Evolutionary conservation across 176 grass and related monocot genomes (phyloP).

Genomic region (Leersia perrieri): DNA sequence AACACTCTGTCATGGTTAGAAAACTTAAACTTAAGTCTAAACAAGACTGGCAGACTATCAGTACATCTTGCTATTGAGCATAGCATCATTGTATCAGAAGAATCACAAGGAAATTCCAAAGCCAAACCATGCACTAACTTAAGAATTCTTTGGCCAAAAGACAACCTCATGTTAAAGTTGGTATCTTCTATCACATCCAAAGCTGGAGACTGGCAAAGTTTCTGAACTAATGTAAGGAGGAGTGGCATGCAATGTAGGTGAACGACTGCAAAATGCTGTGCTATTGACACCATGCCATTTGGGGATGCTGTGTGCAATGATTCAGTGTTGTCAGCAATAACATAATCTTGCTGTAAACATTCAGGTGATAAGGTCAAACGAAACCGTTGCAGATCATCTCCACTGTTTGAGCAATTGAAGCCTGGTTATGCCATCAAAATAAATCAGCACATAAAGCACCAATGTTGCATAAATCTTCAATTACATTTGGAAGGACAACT

Average conservation of each 20-base stretch:
- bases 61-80: constrained; percentile 58
- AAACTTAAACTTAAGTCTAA: constrained; percentile 74
- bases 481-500: constrained; percentile 18
- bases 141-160: constrained; percentile 73
- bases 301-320: constrained; percentile 44
- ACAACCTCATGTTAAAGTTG: constrained; percentile 76
- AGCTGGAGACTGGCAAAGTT: constrained; percentile 56
- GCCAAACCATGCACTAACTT: constrained; percentile 62
- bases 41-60: constrained; percentile 64
- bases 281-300: constrained; percentile 54
- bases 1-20: constrained; percentile 55
- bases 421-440: constrained; percentile 39
- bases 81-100: constrained; percentile 53
- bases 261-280: constrained; percentile 61
- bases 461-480: constrained; percentile 10
- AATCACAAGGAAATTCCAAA: constrained; percentile 58
- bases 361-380: constrained; percentile 66
- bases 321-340: constrained; percentile 39
- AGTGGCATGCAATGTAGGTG: constrained; percentile 61
- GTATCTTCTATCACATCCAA: constrained; percentile 69
- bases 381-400: constrained; percentile 48
- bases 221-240: constrained; percentile 71
- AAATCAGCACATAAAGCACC: constrained; percentile 36
- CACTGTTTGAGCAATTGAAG: constrained; percentile 70
- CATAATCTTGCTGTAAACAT: constrained; percentile 48